Conservation (phyloP, 2,329 filamentous ascomycete genomes). For the Claviceps pazoutovae region DNA sequence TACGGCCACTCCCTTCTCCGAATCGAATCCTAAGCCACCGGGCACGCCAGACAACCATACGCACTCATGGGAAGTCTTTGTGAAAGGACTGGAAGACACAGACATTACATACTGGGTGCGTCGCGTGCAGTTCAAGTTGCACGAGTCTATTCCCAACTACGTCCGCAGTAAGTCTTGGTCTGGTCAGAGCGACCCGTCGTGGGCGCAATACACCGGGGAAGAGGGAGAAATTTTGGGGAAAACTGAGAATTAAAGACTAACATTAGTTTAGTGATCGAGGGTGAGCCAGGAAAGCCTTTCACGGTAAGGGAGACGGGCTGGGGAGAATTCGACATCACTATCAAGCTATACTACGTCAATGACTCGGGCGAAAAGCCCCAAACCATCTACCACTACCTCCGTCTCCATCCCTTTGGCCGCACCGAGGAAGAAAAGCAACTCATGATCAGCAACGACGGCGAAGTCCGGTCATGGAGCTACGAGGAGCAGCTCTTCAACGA, state of each 20-base stretch:
- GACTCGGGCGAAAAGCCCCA: slow-evolving; percentile 87
- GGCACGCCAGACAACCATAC: slow-evolving; percentile 81
- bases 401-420: slow-evolving; percentile 79
- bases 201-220: background rate
- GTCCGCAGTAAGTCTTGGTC: slow-evolving; percentile 48
- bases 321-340: slow-evolving; percentile 94
- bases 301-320: slow-evolving; percentile 86
- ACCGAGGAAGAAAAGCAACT: slow-evolving; percentile 58
- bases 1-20: slow-evolving; percentile 66
- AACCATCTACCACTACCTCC: slow-evolving; percentile 85
- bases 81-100: slow-evolving; percentile 76
- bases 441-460: slow-evolving; percentile 41
- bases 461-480: slow-evolving; percentile 68
- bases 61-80: slow-evolving; percentile 91
- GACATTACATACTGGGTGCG: slow-evolving; percentile 93
- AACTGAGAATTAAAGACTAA: background rate
- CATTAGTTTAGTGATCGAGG: slow-evolving; percentile 47
- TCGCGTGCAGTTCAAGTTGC: slow-evolving; percentile 94
- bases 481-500: slow-evolving; percentile 97
- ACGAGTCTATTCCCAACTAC: slow-evolving; percentile 90
- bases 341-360: slow-evolving; percentile 85
- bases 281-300: slow-evolving; percentile 55
- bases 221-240: background rate
- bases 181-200: background rate
- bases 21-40: slow-evolving; percentile 63